Base-by-base conservation (phyloP, 306 rosid genomes). In the Rosa chinensis region DNA sequence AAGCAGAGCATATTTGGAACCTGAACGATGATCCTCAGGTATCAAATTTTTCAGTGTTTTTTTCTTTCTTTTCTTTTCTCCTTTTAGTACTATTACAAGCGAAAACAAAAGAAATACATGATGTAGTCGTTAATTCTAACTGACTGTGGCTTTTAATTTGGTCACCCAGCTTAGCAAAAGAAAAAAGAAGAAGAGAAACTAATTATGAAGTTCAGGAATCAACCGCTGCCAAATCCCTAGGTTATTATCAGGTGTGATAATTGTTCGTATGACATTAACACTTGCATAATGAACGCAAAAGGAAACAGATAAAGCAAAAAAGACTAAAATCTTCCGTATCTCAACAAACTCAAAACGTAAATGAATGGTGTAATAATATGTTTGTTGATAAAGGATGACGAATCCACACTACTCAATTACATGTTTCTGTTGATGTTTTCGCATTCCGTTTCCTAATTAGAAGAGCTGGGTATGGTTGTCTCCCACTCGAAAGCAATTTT, bases 401-500 rank as follows among this genome's bases (percentile, higher is more conserved):
- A 23, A 58, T 9, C 64, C 64, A 58, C 35, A 58, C 35, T 21
- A 58, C 64, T 58, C 63, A 9, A 58, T 58, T 58, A n/a, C 64
- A 58, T 21, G 35, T 58, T n/a, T 3, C 9, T n/a, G 37, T 32
- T 32, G 37, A 32, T 20, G 3, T 9, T 10, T 8, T 3, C 63
- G 3, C 7, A 14, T 21, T 58, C 13, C 32, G 37, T 25, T 23
- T 59, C 66, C 35, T 61, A 61, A 23, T 61, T 25, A 61, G 37
- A 61, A 61, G 66, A 25, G 66, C 37, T n/a, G 66, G 66, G 39
- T 42, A 56, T 43, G 61, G 25, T 21, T 73, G 82, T 79, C 73
- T 49, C 78, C 78, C 82, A 73, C 58, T 39, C 23, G n/a, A 39
- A 43, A 50, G 82, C 78, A 73, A 25, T 73, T 72, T 52, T 18